Evolutionary conservation across 495 filamentous ascomycete species (phyloP), one percentile per base, ranked within the genome.

Genomic region (Lasiosphaeris hirsuta): DNA sequence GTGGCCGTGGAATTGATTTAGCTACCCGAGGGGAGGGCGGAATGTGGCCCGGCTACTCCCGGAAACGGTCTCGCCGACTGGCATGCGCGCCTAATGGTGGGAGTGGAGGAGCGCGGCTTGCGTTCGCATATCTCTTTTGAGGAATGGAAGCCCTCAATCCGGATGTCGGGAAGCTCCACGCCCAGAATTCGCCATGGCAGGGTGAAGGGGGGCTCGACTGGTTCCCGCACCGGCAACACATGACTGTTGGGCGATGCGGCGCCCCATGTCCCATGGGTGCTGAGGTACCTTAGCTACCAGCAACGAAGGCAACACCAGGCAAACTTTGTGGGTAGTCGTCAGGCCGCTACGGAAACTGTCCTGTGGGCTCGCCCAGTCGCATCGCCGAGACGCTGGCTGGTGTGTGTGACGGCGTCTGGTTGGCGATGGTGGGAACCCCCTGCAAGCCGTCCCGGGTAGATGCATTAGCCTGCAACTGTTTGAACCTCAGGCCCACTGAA

Each of bases 391-490:
- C n/a, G n/a, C n/a, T n/a, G n/a, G n/a, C n/a, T n/a, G n/a, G n/a
- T n/a, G n/a, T n/a, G n/a, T n/a, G n/a, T n/a, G n/a, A 19, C 11
- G 15, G 9, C 51, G 8, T 51, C 13, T 56, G 52, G 56, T 54
- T 61, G 51, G 58, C 39, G 47, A 11, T 19, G 15, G 53, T 41
- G 19, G 30, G 19, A 17, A 13, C 10, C 15, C 57, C 38, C 42
- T 65, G 60, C 60, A 57, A n/a, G 55, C 49, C 60, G 52, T 37
- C 10, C 35, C 69, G 73, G 75, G 53, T 67, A 64, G 55, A 60
- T 66, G 71, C 73, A 76, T 73, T 75, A 73, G 75, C 56, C 54
- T 55, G 58, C 63, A 66, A 59, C 72, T 76, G 75, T 76, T 77
- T 76, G 75, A 72, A 73, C 72, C 57, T 73, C 71, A 67, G 58